Evolutionary conservation across 1,284 basidiomycete species (phyloP).

Genomic region (Xanthoconium separans): DNA sequence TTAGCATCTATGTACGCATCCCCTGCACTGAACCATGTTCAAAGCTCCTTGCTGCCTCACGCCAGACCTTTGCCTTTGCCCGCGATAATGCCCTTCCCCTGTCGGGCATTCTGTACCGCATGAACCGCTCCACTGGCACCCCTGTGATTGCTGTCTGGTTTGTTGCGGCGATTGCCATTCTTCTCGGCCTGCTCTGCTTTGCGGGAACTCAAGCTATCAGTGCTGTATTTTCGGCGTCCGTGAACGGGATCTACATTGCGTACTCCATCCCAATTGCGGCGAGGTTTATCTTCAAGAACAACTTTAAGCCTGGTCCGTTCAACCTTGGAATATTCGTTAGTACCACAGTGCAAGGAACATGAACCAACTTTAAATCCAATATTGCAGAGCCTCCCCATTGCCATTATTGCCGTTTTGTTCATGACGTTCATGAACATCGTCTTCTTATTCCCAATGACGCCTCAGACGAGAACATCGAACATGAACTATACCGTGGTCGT

Average conservation of each 20-base stretch:
- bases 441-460: slow-evolving; percentile 27
- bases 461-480: slow-evolving; percentile 7
- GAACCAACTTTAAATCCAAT: neutral
- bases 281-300: slow-evolving; percentile 26
- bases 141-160: slow-evolving; percentile 36
- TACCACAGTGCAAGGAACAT: no score
- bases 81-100: slow-evolving; percentile 31
- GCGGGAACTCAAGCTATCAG: slow-evolving; percentile 26
- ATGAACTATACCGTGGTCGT: slow-evolving; percentile 36
- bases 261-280: slow-evolving; percentile 27
- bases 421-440: slow-evolving; percentile 33
- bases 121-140: slow-evolving; percentile 29
- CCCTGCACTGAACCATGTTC: slow-evolving; percentile 15
- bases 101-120: slow-evolving; percentile 22
- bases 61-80: slow-evolving; percentile 67
- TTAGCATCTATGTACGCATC: no score
- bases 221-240: slow-evolving; percentile 30
- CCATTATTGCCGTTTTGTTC: slow-evolving; percentile 24
- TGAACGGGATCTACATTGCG: slow-evolving; percentile 18
- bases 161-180: slow-evolving; percentile 19
- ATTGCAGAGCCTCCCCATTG: slow-evolving; percentile 23
- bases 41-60: slow-evolving; percentile 40
- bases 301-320: slow-evolving; percentile 34
- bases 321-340: slow-evolving; percentile 31
- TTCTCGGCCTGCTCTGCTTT: slow-evolving; percentile 32